Conservation (phyloP, 2,329 filamentous ascomycete species). For the Beauveria asiatica region DNA sequence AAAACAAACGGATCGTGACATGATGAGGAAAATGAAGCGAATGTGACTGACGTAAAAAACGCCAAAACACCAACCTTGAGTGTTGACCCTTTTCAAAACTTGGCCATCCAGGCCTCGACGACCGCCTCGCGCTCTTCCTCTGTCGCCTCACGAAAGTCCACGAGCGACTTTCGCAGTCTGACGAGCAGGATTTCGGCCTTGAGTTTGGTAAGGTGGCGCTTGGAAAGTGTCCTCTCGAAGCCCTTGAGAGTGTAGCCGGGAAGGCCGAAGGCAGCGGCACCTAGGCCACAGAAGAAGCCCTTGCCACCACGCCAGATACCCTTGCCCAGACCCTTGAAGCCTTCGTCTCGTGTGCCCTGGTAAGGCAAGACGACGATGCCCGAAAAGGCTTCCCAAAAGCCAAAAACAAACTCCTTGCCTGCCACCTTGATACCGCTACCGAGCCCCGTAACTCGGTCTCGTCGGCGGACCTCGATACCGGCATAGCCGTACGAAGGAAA, state of each 20-base stretch:
- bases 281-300: slow-evolving; percentile 37
- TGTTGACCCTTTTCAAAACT: not conserved
- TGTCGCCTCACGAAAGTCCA: slow-evolving; percentile 19
- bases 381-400: slow-evolving; percentile 60
- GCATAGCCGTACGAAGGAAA: slow-evolving; percentile 57
- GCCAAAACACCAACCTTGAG: too few relatives aligned
- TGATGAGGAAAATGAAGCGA: not conserved
- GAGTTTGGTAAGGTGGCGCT: slow-evolving; percentile 23
- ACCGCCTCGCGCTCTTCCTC: slow-evolving; percentile 17
- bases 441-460: slow-evolving; percentile 59
- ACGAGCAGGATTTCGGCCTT: slow-evolving; percentile 27
- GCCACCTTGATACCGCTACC: slow-evolving; percentile 52
- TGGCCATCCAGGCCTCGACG: slow-evolving; percentile 20
- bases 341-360: slow-evolving; percentile 54
- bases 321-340: slow-evolving; percentile 52
- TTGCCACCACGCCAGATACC: slow-evolving; percentile 39
- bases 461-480: slow-evolving; percentile 54
- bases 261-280: slow-evolving; percentile 18
- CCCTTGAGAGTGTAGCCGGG: slow-evolving; percentile 44
- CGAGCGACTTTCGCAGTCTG: slow-evolving; percentile 22
- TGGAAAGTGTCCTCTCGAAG: slow-evolving; percentile 38
- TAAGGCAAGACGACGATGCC: slow-evolving; percentile 58
- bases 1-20: not conserved
- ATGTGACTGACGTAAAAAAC: not conserved
- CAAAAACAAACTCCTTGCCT: slow-evolving; percentile 54